phyloP scores from a whole-genome alignment of 495 filamentous ascomycete species.

The Aspergillus campestris region DNA sequence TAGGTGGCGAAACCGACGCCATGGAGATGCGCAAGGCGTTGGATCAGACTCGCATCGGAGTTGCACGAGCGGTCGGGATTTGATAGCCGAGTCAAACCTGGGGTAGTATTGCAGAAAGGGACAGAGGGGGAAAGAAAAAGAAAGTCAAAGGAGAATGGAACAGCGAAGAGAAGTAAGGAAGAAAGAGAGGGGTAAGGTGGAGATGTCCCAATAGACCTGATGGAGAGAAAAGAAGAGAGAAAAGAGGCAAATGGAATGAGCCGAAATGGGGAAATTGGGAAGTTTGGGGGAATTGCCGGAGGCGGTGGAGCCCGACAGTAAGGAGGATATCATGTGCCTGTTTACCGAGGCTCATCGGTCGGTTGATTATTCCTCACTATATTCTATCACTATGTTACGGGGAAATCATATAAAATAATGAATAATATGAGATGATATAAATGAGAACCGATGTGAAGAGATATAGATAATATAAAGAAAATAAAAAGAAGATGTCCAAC shows the following conservation, averaged over 20 bases:
- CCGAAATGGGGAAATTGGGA: slow-evolving; percentile 4
- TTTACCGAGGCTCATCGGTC: no score
- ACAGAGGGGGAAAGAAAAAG: no score
- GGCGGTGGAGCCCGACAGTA: slow-evolving; percentile 2
- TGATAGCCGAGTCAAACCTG: neutral
- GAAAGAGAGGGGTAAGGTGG: slow-evolving; percentile 2
- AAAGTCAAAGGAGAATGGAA: neutral
- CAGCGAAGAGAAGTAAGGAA: slow-evolving; percentile 3
- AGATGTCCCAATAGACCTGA: slow-evolving; percentile 9
- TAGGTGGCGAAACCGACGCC: slow-evolving; percentile 73
- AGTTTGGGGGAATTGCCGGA: slow-evolving; percentile 5
- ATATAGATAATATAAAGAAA: no score
- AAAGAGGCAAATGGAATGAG: slow-evolving; percentile 2
- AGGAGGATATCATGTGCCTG: neutral
- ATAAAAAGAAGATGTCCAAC: no score
- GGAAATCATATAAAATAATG: neutral
- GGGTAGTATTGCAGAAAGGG: no score
- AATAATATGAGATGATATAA: neutral
- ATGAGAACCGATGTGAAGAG: no score
- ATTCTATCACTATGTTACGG: no score
- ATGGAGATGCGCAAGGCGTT: slow-evolving; percentile 22
- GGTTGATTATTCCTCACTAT: no score
- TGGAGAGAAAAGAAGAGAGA: slow-evolving; percentile 9
- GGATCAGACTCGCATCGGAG: slow-evolving; percentile 29
- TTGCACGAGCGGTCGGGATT: slow-evolving; percentile 1